A percentile compares a stretch with the other conserved stretches of the same genome.
Conservation (phyloP, 306 rosid genomes). For the Neltuma alba region DNA sequence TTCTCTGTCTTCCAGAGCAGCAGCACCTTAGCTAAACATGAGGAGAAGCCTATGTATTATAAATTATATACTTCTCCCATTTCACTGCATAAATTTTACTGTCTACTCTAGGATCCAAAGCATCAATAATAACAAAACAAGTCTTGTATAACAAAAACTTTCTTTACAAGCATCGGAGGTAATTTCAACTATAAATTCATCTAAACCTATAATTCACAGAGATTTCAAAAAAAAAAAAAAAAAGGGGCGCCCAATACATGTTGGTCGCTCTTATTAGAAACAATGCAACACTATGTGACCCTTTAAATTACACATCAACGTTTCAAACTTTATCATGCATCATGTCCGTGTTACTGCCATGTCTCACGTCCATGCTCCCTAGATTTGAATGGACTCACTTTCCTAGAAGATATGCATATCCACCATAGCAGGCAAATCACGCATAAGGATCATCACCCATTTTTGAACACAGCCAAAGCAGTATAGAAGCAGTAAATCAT, state of each 20-base stretch:
- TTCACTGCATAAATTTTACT: not conserved
- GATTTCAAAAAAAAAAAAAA: no score
- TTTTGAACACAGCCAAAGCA: conserved; percentile 21
- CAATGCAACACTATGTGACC: not conserved
- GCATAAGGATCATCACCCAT: conserved; percentile 17
- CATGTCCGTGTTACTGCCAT: not conserved
- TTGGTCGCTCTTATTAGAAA: not conserved
- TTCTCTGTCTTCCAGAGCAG: not conserved
- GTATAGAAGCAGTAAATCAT: conserved; percentile 21
- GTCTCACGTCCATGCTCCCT: not conserved
- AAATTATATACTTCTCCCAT: not conserved
- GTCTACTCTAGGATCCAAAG: not conserved
- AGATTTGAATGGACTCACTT: conserved; percentile 20
- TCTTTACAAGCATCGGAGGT: not conserved
- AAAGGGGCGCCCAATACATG: not conserved
- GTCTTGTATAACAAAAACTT: not conserved
- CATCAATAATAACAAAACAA: conserved; percentile 14
- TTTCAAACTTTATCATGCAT: not conserved
- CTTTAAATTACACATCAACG: not conserved
- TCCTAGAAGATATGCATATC: conserved; percentile 5
- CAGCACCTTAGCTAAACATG: not conserved
- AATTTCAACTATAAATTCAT: conserved; percentile 1
- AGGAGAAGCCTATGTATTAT: not conserved
- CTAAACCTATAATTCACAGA: not conserved
- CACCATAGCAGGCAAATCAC: conserved; percentile 3